A percentile compares a stretch with the other conserved stretches of the same genome.
Evolutionary conservation across 73 alveolate species (phyloP).

Genomic region (Urostyla sp.): DNA sequence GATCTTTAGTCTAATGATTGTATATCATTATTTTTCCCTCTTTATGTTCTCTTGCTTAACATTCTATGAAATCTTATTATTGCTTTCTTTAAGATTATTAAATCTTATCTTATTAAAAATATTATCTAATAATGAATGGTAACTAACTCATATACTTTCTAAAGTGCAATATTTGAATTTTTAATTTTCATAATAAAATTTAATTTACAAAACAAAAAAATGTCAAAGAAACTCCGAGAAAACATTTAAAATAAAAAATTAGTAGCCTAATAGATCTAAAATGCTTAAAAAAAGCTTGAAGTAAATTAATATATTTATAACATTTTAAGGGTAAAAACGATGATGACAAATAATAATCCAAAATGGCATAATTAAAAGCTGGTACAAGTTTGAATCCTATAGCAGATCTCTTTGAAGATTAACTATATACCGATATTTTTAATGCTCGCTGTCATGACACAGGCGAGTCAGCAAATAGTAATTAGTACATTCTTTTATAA

Average conservation of each 20-base stretch:
- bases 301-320: not conserved
- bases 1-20: constrained; percentile 34
- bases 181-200: constrained; percentile 11
- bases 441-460: constrained; percentile 93
- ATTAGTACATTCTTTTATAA: not conserved
- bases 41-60: constrained; percentile 4
- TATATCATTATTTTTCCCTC: not conserved
- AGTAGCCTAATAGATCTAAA: constrained; percentile 24
- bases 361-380: not conserved
- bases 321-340: constrained; percentile 32
- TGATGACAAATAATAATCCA: not conserved
- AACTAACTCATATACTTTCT: not conserved
- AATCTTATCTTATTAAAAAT: no score
- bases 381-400: constrained; percentile 62
- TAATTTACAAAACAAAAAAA: not conserved
- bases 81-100: not conserved
- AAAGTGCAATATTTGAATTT: not conserved
- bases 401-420: constrained; percentile 79
- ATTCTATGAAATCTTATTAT: not conserved
- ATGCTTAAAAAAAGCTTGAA: constrained; percentile 38
- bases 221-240: constrained; percentile 62
- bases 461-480: constrained; percentile 81
- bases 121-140: not conserved
- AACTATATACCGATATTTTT: constrained; percentile 82
- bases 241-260: constrained; percentile 56